Evolutionary conservation across 2,329 filamentous ascomycete species (phyloP).

Genomic region (Sclerotinia sclerotiorum): DNA sequence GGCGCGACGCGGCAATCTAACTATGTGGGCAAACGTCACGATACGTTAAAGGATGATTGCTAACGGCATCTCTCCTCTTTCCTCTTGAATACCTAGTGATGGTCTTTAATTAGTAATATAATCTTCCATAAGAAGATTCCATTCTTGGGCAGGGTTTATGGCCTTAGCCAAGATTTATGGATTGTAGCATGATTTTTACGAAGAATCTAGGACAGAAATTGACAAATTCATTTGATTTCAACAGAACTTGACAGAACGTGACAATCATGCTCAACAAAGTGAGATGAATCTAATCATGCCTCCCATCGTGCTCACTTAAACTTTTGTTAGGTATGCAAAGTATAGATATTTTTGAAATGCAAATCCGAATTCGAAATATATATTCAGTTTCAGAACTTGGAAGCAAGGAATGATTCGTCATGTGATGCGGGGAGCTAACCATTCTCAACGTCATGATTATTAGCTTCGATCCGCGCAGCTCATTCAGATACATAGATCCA

Average conservation of each 20-base stretch:
- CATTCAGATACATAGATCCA: not conserved
- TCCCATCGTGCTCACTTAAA: not conserved
- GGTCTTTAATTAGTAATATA: not conserved
- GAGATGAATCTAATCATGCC: not conserved
- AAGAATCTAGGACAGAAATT: not conserved
- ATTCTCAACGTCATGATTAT: slow-evolving; percentile 15
- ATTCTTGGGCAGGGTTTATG: not conserved
- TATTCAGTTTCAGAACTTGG: no score
- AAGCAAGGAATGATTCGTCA: not conserved
- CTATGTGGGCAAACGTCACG: not conserved
- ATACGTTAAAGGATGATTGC: not conserved
- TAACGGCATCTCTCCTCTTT: not conserved
- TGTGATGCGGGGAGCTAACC: not conserved
- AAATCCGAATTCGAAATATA: not conserved
- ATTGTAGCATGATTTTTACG: not conserved
- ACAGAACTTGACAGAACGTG: not conserved
- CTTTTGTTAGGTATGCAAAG: not conserved
- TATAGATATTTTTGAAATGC: not conserved
- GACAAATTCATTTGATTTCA: not conserved
- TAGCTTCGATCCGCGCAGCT: slow-evolving; percentile 7
- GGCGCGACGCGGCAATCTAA: not conserved
- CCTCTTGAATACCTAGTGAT: not conserved
- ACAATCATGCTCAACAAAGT: not conserved
- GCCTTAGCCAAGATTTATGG: slow-evolving; percentile 2
- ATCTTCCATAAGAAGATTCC: not conserved